Evolutionary conservation across 352 stramenopile genomes (phyloP).

Genomic region (Blastocystis sp.): DNA sequence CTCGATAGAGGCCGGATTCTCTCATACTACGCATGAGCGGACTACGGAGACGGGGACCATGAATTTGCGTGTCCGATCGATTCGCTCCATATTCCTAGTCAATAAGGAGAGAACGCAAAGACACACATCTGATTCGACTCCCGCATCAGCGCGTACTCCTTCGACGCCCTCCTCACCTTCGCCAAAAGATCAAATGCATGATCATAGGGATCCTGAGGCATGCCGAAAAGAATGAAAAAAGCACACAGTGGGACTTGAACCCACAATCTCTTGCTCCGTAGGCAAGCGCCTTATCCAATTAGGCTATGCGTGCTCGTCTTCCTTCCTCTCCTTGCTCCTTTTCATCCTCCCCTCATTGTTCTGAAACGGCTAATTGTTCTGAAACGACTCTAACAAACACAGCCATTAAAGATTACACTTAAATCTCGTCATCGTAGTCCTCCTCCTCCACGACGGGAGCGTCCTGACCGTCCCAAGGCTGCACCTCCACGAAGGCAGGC

Average conservation of each 20-base stretch:
- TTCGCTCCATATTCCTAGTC: neutral
- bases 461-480: conserved; percentile 71
- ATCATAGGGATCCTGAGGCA: neutral
- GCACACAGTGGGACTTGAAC: conserved; percentile 32
- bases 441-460: conserved; percentile 64
- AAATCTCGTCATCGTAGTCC: conserved; percentile 69
- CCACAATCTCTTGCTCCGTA: conserved; percentile 13
- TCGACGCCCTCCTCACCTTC: neutral
- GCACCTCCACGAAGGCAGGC: conserved; percentile 45
- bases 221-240: conserved; percentile 2
- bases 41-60: too few species aligned
- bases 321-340: neutral
- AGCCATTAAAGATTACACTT: neutral
- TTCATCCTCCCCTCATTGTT: neutral
- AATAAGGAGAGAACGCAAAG: neutral
- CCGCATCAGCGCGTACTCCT: neutral
- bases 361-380: too few species aligned
- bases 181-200: neutral
- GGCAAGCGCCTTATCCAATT: neutral
- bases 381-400: conserved; percentile 17
- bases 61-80: neutral
- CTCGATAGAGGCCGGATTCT: neutral
- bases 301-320: neutral
- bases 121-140: neutral
- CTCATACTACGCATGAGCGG: neutral